A percentile compares a stretch with the other conserved stretches of the same genome.
Evolutionary conservation across 805 yeast species (phyloP).

Genomic region (Lachancea meyersii): DNA sequence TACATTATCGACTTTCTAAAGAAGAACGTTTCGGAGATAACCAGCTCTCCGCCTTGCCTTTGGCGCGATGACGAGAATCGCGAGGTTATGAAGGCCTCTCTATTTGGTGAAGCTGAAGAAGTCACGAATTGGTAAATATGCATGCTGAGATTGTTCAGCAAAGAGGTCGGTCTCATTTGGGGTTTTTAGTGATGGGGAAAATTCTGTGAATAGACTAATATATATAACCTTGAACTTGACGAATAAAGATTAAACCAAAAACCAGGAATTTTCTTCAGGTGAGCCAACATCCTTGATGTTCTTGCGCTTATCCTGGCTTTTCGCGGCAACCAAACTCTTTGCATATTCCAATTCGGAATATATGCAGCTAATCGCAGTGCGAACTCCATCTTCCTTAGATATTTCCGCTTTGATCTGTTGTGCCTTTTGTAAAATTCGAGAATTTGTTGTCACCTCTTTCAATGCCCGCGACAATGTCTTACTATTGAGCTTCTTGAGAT

Average conservation of each 20-base stretch:
- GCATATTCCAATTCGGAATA: conserved; percentile 79
- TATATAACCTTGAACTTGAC: not conserved
- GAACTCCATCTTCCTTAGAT: conserved; percentile 72
- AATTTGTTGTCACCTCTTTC: conserved; percentile 58
- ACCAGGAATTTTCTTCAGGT: conserved; percentile 6
- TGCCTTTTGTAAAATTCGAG: conserved; percentile 64
- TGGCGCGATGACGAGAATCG: conserved; percentile 42
- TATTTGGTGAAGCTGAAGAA: conserved; percentile 92
- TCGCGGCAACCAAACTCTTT: conserved; percentile 45
- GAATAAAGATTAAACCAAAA: conserved; percentile 5
- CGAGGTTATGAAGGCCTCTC: conserved; percentile 47
- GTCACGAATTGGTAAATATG: conserved; percentile 80
- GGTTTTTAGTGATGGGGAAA: not conserved
- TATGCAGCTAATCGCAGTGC: conserved; percentile 66
- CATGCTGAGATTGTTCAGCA: not conserved
- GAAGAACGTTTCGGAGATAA: conserved; percentile 51
- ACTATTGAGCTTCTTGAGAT: conserved; percentile 60
- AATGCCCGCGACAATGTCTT: conserved; percentile 62
- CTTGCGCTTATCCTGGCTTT: conserved; percentile 29
- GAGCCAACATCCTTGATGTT: conserved; percentile 5
- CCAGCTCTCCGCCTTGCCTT: conserved; percentile 36
- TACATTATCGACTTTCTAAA: conserved; percentile 62
- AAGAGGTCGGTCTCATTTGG: not conserved
- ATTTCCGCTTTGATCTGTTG: conserved; percentile 55
- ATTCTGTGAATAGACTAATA: not conserved